A percentile compares a stretch with the other conserved stretches of the same genome.
Evolutionary conservation across 148 eudicot species (phyloP).

Genomic region (Vaccinium myrtillus): DNA sequence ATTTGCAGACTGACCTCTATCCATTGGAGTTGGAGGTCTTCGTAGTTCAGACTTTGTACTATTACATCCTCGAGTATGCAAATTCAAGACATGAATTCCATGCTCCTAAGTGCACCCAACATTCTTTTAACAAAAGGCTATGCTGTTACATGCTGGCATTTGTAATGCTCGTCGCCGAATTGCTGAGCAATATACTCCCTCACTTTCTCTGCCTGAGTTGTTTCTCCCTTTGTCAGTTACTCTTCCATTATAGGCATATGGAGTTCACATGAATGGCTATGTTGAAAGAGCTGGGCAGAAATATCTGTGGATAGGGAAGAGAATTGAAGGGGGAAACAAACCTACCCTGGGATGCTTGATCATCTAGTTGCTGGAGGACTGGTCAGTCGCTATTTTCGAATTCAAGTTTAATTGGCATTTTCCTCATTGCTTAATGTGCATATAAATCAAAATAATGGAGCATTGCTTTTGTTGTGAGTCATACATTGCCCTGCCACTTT

Average conservation of each 20-base stretch:
- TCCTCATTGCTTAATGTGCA: not conserved
- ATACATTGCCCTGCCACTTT: not conserved
- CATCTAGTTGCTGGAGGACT: constrained; percentile 97
- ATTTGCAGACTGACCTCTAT: not conserved
- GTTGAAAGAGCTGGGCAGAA: constrained; percentile 58
- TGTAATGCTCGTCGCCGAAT: not conserved
- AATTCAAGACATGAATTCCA: constrained; percentile 7
- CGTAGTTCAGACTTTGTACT: too few species aligned
- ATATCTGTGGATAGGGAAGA: constrained; percentile 76
- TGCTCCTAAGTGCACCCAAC: not conserved
- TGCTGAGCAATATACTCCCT: constrained; percentile 7
- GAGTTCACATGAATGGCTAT: constrained; percentile 93
- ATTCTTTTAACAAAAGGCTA: not conserved
- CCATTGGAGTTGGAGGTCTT: too few species aligned
- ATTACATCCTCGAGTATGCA: not conserved
- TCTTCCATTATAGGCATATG: constrained; percentile 60
- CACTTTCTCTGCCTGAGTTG: not conserved
- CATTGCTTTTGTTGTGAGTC: not conserved
- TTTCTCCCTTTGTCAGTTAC: not conserved
- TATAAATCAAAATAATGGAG: not conserved
- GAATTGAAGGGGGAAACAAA: constrained; percentile 60
- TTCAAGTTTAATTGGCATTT: not conserved
- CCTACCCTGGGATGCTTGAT: constrained; percentile 92
- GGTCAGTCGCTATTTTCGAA: constrained; percentile 37
- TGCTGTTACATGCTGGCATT: not conserved